phyloP scores from a whole-genome alignment of 495 filamentous ascomycete species.

The Copromyces sp. region DNA sequence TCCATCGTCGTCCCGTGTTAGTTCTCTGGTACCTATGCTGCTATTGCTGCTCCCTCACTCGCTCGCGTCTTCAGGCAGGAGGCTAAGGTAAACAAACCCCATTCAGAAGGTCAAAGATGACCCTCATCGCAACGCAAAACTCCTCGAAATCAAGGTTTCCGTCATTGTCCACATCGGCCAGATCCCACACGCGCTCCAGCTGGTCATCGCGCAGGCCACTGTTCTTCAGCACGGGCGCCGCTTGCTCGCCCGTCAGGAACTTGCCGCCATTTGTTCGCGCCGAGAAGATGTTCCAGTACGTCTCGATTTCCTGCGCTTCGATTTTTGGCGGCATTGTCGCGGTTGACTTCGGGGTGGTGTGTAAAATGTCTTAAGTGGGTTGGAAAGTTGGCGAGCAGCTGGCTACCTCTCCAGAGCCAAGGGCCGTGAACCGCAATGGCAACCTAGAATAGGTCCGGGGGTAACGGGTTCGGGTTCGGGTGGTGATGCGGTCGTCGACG shows the following conservation, averaged over 20 bases:
- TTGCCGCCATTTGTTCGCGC: constrained; percentile 71
- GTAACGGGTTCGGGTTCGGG: not conserved
- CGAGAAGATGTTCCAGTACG: constrained; percentile 98
- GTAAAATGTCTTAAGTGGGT: not conserved
- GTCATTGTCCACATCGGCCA: constrained; percentile 93
- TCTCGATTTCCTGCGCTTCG: constrained; percentile 90
- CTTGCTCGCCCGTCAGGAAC: constrained; percentile 81
- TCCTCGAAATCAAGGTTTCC: constrained; percentile 97
- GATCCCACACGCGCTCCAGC: constrained; percentile 93
- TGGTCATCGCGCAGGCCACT: constrained; percentile 86
- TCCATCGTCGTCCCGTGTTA: not conserved
- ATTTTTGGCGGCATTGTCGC: constrained; percentile 62
- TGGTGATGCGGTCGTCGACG: not conserved
- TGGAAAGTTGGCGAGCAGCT: not conserved
- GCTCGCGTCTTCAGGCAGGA: not conserved
- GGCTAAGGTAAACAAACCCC: constrained; percentile 43
- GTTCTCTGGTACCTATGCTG: not conserved
- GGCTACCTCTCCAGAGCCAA: not conserved
- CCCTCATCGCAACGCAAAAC: constrained; percentile 96
- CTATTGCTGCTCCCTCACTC: not conserved
- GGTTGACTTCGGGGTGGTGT: not conserved
- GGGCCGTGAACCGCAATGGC: not conserved
- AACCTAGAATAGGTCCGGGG: not conserved
- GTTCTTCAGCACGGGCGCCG: constrained; percentile 92
- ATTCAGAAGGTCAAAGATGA: constrained; percentile 95